Evolutionary conservation across 2,329 filamentous ascomycete genomes (phyloP), one percentile per base, ranked within the genome.

Genomic region (Colletotrichum lindemuthianum): DNA sequence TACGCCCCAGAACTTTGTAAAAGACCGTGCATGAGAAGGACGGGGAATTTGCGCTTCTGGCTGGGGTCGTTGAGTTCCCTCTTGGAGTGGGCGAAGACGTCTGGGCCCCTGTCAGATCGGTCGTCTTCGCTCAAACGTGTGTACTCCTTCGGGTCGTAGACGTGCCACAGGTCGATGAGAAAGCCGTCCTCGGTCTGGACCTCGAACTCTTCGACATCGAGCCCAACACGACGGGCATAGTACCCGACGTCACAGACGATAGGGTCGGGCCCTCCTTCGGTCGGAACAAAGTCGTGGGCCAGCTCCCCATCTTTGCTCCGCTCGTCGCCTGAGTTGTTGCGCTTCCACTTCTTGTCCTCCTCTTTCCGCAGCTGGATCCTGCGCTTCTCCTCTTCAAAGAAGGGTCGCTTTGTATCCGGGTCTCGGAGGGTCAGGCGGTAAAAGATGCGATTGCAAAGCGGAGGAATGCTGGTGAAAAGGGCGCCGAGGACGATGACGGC

Each of bases 121-220:
- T 88, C 79, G 1, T 81, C 76, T 1, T 81, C 74, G 0, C 80
- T 72, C 5, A 84, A 75, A 2, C 84, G 82, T 0, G 79, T 81
- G 72, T 93, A 90, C 65, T 95, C 90, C 52, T 84, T 86, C 0
- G 95, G 95, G 68, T 97, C 90, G 74, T 92, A 97, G 33, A 97
- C 84, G 75, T 97, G 95, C 90, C 92, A 97, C 1, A 97, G 82
- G 24, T 91, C 88, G 67, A 97, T 91, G 49, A 97, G 87, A 73
- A 97, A 97, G 1, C 94, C 94, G 72, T 98, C 95, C 74, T 97
- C 94, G 0, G 95, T 97, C 75, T 97, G 90, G 0, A 97, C 93
- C 53, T 92, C 84, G 71, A 93, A 92, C 9, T 86, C 86, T 72
- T 97, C 94, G 32, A 93, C 87, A 66, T 97, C 93, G 1, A 98